Base-by-base conservation (phyloP, 169 alveolate species). In the Plasmodium knowlesi region DNA sequence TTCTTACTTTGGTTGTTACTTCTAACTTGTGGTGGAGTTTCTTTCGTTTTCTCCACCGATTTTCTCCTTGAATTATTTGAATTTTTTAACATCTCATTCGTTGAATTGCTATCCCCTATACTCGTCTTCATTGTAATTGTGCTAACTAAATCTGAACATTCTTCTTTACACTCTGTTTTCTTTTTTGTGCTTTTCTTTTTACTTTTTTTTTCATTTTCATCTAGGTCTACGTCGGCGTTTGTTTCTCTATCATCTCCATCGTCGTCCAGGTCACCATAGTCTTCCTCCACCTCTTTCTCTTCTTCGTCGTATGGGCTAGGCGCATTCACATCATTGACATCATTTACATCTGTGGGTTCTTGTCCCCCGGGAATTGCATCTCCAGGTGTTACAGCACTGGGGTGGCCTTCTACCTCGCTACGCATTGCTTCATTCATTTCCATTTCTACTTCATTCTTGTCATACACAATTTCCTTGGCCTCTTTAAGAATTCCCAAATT, bases 11-110 rank as follows among this genome's bases (percentile, higher is more conserved):
- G 82, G 9, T 5, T 41, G 9, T 1, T 41, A 79, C 73, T 89
- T 61, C 71, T 89, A 25, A 32, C 12, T 19, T 46, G 50, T 85
- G 84, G n/a, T 34, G 54, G 32, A 72, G 76, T 12, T n/a, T 76
- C 85, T 61, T 85, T 85, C 16, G 8, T 50, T 72, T 74, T 85
- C 43, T 85, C 92, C 50, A 46, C 22, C 5, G 85, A 73, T 85
- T 72, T 73, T 74, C 67, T 85, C 39, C 70, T 85, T 22, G 82
- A 61, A 50, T 19, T n/a, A 25, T 14, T 84, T 84, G 61, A 54
- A 72, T 4, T 25, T 72, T 37, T 84, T 0, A 71, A 19, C 0
- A 39, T 19, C 19, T 76, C 57, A 30, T 25, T 41, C 22, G 46
- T 46, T 12, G n/a, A 39, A 43, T 32, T 86, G 71, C 73, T 50